Base-by-base conservation (phyloP, 345 rosid genomes). In the Brassica rapa region DNA sequence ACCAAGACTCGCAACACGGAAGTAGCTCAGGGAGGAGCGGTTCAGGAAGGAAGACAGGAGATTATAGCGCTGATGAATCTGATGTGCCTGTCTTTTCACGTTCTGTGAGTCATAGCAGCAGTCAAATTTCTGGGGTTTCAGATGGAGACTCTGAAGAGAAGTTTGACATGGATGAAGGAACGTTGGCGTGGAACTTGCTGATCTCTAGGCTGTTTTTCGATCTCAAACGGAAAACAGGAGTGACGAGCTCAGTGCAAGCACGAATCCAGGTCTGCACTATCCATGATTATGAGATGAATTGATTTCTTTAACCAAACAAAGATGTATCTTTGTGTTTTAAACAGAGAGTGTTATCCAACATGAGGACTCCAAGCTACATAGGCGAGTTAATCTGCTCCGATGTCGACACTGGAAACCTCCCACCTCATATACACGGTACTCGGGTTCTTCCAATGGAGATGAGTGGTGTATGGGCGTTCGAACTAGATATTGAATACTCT, bases 401-500 rank as follows among this genome's bases (percentile, higher is more conserved):
- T 65, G 80, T 93, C 66, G 84, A 86, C 81, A 78, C 78, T 3
- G 99, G 99, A 68, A 84, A 83, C 56, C 86, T 95, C 61, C 97
- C 99, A 56, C 96, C 97, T 76, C 84, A 88, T 82, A 83, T 95
- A 80, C 96, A 91, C 85, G 89, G 85, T 69, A 86, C 91, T 83
- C 87, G 91, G 77, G 91, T 91, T 82, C 90, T 89, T 82, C 92
- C 97, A 6, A 70, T 75, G 71, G 92, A 91, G 82, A 88, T 86
- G 88, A 90, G 84, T 86, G 97, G 91, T 71, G 88, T 82, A 61
- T 95, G 97, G 98, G 96, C 94, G 60, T 91, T 94, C 62, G 99
- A 95, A 79, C 86, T 92, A 79, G 98, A 93, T 73, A 24, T 90
- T 30, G 97, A 95, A 83, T 95, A 95, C 91, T 85, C 88, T 80